These are phyloP conservation scores for Wickerhamomyces sp. DNA, from an alignment of 1,139 yeast species.

Conservation along the genomic window DNA sequence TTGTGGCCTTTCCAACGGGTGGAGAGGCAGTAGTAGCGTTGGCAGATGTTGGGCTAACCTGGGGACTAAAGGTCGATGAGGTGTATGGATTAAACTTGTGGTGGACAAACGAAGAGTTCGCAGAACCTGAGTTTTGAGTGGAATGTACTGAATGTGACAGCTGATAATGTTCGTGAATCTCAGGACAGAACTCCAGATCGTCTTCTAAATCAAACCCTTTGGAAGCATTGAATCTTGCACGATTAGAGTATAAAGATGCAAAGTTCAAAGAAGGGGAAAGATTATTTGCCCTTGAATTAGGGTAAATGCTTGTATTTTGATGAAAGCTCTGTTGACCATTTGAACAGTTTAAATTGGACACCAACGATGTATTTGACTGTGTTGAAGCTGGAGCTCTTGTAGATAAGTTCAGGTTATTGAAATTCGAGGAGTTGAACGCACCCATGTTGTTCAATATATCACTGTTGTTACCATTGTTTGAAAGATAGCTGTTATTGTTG, in stretches of 20 bases:
- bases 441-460: neutral
- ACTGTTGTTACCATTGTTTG: neutral
- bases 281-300: constrained; percentile 1
- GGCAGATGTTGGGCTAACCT: constrained; percentile 22
- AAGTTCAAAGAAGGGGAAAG: constrained; percentile 21
- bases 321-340: constrained; percentile 3
- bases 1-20: neutral
- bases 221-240: constrained; percentile 30
- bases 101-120: constrained; percentile 13
- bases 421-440: constrained; percentile 4
- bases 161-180: constrained; percentile 29
- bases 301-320: constrained; percentile 4
- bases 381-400: constrained; percentile 8
- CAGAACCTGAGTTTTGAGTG: constrained; percentile 1
- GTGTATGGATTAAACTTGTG: constrained; percentile 57
- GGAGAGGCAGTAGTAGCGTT: constrained; percentile 23
- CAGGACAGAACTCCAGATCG: constrained; percentile 65
- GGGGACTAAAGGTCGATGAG: constrained; percentile 51
- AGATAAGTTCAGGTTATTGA: constrained; percentile 21
- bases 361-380: neutral
- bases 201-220: constrained; percentile 64
- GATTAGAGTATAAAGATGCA: constrained; percentile 21
- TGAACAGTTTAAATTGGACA: neutral
- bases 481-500: constrained; percentile 1
- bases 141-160: constrained; percentile 4